Percentiles rank a stretch among this genome's conserved stretches.
Conservation (phyloP, 2,329 filamentous ascomycete species). For the Exserohilum turcica region DNA sequence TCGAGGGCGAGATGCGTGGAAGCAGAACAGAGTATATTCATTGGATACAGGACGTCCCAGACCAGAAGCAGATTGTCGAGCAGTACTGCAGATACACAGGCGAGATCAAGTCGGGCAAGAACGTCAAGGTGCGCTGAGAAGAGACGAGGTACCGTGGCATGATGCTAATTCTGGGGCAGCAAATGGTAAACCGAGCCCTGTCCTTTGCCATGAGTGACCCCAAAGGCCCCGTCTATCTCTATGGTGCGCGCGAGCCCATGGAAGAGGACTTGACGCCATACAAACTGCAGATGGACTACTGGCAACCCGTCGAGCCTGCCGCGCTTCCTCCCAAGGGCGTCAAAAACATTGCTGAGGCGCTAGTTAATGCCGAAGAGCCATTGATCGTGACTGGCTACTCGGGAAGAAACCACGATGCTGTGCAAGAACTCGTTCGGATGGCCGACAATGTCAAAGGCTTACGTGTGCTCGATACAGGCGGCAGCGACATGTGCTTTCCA, state of each 20-base stretch:
- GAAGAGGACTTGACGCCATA: constrained; percentile 72
- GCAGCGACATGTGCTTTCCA: constrained; percentile 80
- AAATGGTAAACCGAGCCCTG: constrained; percentile 83
- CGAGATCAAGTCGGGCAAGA: constrained; percentile 82
- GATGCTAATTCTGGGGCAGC: constrained; percentile 47
- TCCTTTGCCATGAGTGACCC: constrained; percentile 81
- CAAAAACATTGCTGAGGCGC: constrained; percentile 63
- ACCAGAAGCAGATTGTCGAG: constrained; percentile 77
- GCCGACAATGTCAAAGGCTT: constrained; percentile 71
- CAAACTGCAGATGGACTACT: constrained; percentile 67
- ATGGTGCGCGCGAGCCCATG: constrained; percentile 80
- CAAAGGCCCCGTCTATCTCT: constrained; percentile 78
- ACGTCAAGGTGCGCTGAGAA: constrained; percentile 65
- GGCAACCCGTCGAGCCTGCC: constrained; percentile 72
- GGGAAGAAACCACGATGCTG: constrained; percentile 69
- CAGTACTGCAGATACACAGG: constrained; percentile 86
- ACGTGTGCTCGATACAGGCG: constrained; percentile 75
- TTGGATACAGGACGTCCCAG: constrained; percentile 83
- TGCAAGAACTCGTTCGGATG: constrained; percentile 67
- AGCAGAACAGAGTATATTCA: constrained; percentile 79
- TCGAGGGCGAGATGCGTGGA: constrained; percentile 77
- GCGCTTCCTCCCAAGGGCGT: constrained; percentile 63
- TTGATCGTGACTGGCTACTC: constrained; percentile 73
- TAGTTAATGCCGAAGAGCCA: constrained; percentile 68
- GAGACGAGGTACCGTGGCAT: no score